Conservation (phyloP, 495 filamentous ascomycete species). For the Neurospora sp. region DNA sequence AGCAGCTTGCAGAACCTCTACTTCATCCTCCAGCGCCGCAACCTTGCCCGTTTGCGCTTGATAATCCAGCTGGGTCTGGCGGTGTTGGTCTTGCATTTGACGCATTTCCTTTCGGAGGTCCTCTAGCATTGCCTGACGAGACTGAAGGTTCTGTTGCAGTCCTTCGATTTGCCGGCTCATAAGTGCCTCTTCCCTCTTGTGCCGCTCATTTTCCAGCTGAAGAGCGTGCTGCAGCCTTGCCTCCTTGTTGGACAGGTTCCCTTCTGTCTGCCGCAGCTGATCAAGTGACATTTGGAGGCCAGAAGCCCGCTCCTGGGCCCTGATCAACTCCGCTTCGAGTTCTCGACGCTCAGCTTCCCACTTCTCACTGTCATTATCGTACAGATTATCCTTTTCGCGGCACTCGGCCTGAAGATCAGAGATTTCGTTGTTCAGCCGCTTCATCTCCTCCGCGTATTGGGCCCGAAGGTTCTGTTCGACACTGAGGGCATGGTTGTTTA, state of each 20-base stretch:
- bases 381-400: slow-evolving; percentile 62
- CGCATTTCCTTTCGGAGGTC: slow-evolving; percentile 41
- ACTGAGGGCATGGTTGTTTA: slow-evolving; percentile 48
- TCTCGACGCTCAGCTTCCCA: slow-evolving; percentile 59
- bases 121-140: slow-evolving; percentile 32
- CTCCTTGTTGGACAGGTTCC: slow-evolving; percentile 55
- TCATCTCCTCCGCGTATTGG: slow-evolving; percentile 55
- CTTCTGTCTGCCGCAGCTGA: slow-evolving; percentile 58
- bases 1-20: slow-evolving; percentile 63
- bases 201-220: slow-evolving; percentile 32
- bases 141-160: slow-evolving; percentile 34
- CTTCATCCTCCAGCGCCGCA: slow-evolving; percentile 69
- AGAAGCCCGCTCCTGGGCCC: slow-evolving; percentile 56
- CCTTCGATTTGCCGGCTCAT: slow-evolving; percentile 35
- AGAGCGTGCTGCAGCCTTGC: slow-evolving; percentile 48
- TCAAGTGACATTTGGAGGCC: slow-evolving; percentile 66
- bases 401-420: slow-evolving; percentile 60
- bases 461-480: slow-evolving; percentile 45
- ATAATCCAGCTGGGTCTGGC: slow-evolving; percentile 54
- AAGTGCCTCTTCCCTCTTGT: slow-evolving; percentile 29
- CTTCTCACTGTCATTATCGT: slow-evolving; percentile 58
- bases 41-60: slow-evolving; percentile 55
- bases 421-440: slow-evolving; percentile 52
- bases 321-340: slow-evolving; percentile 55
- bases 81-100: slow-evolving; percentile 55